Evolutionary conservation across 1,284 basidiomycete species (phyloP).

Genomic region (Sporisorium iseilematis-ciliati): DNA sequence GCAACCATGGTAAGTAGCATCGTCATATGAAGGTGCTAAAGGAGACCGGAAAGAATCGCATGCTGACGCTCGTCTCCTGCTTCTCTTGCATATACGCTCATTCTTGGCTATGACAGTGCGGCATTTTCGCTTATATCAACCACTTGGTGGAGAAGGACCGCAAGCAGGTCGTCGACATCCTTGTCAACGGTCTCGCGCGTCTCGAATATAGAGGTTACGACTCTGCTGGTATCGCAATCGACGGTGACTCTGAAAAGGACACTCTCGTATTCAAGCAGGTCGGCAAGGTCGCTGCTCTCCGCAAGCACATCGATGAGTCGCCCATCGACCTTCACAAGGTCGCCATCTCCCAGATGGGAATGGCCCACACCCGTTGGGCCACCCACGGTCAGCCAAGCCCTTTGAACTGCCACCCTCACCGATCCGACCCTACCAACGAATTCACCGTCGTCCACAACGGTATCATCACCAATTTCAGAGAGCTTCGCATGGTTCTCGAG

Average conservation of each 20-base stretch:
- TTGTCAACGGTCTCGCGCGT: conserved; percentile 90
- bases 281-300: conserved; percentile 94
- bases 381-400: conserved; percentile 90
- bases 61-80: neutral
- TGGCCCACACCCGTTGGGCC: conserved; percentile 99
- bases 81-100: neutral
- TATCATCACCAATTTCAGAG: conserved; percentile 94
- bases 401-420: conserved; percentile 95
- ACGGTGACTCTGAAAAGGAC: conserved; percentile 85
- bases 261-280: conserved; percentile 96
- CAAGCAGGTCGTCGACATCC: conserved; percentile 89
- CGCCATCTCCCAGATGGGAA: conserved; percentile 89
- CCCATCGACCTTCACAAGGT: conserved; percentile 83
- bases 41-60: neutral
- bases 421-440: conserved; percentile 83
- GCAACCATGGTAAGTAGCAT: conserved; percentile 40
- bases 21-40: too few relatives aligned
- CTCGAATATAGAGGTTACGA: conserved; percentile 99
- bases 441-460: conserved; percentile 98
- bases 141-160: conserved; percentile 76
- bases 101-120: conserved; percentile 54
- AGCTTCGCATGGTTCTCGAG: conserved; percentile 91
- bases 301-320: conserved; percentile 87
- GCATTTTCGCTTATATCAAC: conserved; percentile 70
- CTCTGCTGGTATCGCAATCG: conserved; percentile 89